Base-by-base conservation (phyloP, 1,284 basidiomycete genomes). In the Trichosporon faecale region DNA sequence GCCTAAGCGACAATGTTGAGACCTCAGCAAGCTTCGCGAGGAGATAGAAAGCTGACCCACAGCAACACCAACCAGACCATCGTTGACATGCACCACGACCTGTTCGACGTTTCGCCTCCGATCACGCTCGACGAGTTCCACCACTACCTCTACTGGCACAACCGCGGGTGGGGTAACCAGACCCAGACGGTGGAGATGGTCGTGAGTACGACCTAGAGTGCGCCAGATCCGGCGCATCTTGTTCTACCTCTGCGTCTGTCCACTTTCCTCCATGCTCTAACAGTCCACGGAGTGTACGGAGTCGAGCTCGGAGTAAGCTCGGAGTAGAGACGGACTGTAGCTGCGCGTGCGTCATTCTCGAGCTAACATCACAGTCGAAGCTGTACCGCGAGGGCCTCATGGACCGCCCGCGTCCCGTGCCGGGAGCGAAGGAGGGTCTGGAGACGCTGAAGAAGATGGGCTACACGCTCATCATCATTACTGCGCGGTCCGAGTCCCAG, bases 141-240 rank as follows among this genome's bases (percentile, higher is more conserved):
- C 77, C 92, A 85, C 74, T 84, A 84, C 78, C 76, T 84, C 31
- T 91, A 90, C 79, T 91, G 89, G 89, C 76, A 80, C 71, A 84
- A 84, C 72, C 72, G 89, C 86, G 88, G 89, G 65, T 94, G 91
- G 91, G 92, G 92, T 21, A 86, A 87, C 3, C 87, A 88, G 1
- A 76, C 85, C 29, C 75, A 81, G 74, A 81, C 79, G 2, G 76
- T 81, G 7, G 72, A 71, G 21, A 81, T 80, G 80, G 79, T 82
- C 5, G 77, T 80, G 66, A 74, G 77, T 76, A 37, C 35, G 35
- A 3, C 35, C 35, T n/a, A n/a, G n/a, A n/a, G n/a, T n/a, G n/a
- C n/a, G n/a, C n/a, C n/a, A n/a, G n/a, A n/a, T n/a, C n/a, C n/a
- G n/a, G n/a, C n/a, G n/a, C n/a, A n/a, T n/a, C n/a, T n/a, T n/a